Percentiles rank a stretch among this genome's conserved stretches.
Conservation (phyloP, 2,329 filamentous ascomycete genomes). For the Cladophialophora immunda region DNA sequence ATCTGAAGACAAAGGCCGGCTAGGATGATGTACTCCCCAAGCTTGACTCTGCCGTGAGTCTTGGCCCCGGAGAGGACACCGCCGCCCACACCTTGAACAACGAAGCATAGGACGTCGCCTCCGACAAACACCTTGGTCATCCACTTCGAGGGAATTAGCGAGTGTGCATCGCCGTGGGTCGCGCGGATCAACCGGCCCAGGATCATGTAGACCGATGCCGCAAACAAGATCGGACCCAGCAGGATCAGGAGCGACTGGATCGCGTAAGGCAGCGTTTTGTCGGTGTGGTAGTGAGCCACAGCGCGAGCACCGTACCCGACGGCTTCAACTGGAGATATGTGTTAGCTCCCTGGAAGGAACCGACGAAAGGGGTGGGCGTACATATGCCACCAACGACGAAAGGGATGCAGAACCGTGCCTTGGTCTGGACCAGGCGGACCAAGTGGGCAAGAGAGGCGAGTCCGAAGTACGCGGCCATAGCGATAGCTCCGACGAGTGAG, state of each 20-base stretch:
- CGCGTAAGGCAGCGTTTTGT: constrained; percentile 44
- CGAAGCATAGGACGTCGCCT: constrained; percentile 48
- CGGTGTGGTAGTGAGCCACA: constrained; percentile 45
- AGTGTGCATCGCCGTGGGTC: constrained; percentile 47
- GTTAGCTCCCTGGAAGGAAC: neutral
- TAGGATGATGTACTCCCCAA: constrained; percentile 51
- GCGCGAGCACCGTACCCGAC: constrained; percentile 50
- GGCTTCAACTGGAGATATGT: constrained; percentile 30
- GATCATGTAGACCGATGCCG: constrained; percentile 52
- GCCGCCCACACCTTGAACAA: constrained; percentile 46
- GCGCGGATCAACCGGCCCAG: constrained; percentile 51
- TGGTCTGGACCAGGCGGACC: constrained; percentile 43
- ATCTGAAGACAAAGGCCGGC: constrained; percentile 66
- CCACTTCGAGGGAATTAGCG: constrained; percentile 47
- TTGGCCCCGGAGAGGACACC: constrained; percentile 28
- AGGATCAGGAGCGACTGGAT: constrained; percentile 50
- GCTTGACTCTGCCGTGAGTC: constrained; percentile 15
- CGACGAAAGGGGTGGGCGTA: neutral
- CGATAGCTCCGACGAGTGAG: constrained; percentile 39
- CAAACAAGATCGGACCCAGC: constrained; percentile 52
- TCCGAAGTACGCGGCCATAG: constrained; percentile 44
- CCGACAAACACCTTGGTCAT: constrained; percentile 51
- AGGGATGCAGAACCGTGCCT: constrained; percentile 45
- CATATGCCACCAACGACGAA: constrained; percentile 49
- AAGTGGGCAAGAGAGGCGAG: constrained; percentile 40